Base-by-base conservation (phyloP, 805 yeast genomes). In the Yamadazyma nakazawae region DNA sequence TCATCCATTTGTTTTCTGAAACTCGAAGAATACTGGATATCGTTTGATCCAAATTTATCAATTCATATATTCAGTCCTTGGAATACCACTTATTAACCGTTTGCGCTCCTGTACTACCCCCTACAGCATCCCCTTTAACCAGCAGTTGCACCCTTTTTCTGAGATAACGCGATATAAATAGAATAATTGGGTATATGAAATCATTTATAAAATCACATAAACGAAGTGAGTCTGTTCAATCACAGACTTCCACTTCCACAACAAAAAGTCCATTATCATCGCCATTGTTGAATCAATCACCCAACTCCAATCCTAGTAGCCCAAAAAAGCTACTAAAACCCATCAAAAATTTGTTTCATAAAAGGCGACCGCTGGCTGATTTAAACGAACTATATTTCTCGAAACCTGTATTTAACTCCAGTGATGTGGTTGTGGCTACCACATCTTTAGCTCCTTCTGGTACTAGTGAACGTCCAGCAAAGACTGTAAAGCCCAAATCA, bases 271-370 rank as follows among this genome's bases (percentile, higher is more conserved):
- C 65, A 2, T 17, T 42, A 5, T 36, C 56, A 5, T 61, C 68
- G 7, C 67, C 67, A 9, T 48, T 18, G 2, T 8, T 48, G 4
- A 40, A 34, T n/a, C 61, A 54, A 30, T 42, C 52, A 6, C 31
- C 54, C 9, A 53, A 57, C 21, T 60, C 67, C 17, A 51, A 47
- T 34, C 42, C 46, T 12, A 41, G 39, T 39, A 32, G 72, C 6
- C 74, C 74, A 24, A 68, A 68, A 51, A 68, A 68, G 52, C 54
- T 68, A 28, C 54, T 68, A 28, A 62, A 68, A 1, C 74, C 74
- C 1, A 68, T 68, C 14, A 62, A 60, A 50, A 66, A 67, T 48
- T 40, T 64, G 45, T 68, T 66, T 53, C 56, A 46, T 34, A 49
- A 42, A 26, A 14, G 49, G 18, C 41, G 48, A 35, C 43, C 53